Conservation (phyloP, 2,329 filamentous ascomycete species). For the Ophiostoma montium region DNA sequence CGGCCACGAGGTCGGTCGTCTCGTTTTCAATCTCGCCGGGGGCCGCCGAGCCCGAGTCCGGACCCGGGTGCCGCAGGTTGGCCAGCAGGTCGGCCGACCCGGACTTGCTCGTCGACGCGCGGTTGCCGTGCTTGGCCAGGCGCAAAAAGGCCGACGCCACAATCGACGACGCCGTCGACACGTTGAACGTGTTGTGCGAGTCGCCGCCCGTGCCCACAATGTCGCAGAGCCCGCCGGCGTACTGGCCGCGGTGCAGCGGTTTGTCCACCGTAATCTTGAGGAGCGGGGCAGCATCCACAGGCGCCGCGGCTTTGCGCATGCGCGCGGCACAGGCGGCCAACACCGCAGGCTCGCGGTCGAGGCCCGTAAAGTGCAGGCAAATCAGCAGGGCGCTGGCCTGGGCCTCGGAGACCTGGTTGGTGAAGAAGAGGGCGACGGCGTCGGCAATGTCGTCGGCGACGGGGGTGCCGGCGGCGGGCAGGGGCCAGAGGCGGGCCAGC, state of each 20-base stretch:
- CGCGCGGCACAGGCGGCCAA: slow-evolving; percentile 69
- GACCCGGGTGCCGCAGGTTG: slow-evolving; percentile 53
- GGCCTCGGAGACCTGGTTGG: slow-evolving; percentile 72
- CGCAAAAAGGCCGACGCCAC: slow-evolving; percentile 72
- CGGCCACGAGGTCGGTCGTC: slow-evolving; percentile 39
- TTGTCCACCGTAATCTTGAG: slow-evolving; percentile 44
- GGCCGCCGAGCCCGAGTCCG: no score
- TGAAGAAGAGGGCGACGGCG: slow-evolving; percentile 86
- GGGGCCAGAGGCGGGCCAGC: slow-evolving; percentile 57
- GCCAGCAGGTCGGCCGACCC: slow-evolving; percentile 86
- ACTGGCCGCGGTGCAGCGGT: slow-evolving; percentile 54
- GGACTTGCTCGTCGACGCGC: slow-evolving; percentile 86
- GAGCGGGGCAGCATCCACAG: slow-evolving; percentile 52
- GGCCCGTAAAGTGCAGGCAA: slow-evolving; percentile 77
- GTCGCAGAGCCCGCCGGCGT: slow-evolving; percentile 76
- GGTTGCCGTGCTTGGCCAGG: slow-evolving; percentile 91
- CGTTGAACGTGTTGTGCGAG: slow-evolving; percentile 95
- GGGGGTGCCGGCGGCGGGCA: slow-evolving; percentile 23
- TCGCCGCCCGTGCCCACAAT: slow-evolving; percentile 97
- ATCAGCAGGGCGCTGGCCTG: slow-evolving; percentile 81
- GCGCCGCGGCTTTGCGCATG: slow-evolving; percentile 69
- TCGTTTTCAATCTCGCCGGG: slow-evolving; percentile 13
- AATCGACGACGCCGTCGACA: slow-evolving; percentile 89
- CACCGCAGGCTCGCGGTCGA: slow-evolving; percentile 73
- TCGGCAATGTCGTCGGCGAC: slow-evolving; percentile 67